Evolutionary conservation across 2,329 filamentous ascomycete genomes (phyloP).

Genomic region (Trichoderma sp.): DNA sequence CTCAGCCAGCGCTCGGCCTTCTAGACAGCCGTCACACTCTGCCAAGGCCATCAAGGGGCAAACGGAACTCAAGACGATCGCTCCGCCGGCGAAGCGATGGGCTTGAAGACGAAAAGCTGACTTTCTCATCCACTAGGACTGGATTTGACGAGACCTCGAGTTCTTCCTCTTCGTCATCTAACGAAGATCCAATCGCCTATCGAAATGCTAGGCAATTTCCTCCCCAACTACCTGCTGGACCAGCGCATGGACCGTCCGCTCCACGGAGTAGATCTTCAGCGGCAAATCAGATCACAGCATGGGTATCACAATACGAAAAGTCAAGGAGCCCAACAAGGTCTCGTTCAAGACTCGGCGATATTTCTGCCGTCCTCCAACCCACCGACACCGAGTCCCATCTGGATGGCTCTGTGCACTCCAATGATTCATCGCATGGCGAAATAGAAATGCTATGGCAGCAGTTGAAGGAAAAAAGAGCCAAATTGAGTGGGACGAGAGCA

Average conservation of each 20-base stretch:
- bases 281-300: constrained; percentile 42
- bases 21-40: not conserved
- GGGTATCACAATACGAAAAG: constrained; percentile 42
- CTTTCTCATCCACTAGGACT: constrained; percentile 35
- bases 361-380: constrained; percentile 16
- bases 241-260: constrained; percentile 32
- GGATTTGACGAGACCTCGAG: constrained; percentile 32
- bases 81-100: constrained; percentile 15
- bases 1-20: not conserved
- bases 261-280: constrained; percentile 37
- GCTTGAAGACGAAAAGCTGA: constrained; percentile 33
- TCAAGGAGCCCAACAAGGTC: constrained; percentile 34
- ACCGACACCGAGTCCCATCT: constrained; percentile 28
- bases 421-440: constrained; percentile 37
- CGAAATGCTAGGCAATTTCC: constrained; percentile 41
- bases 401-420: constrained; percentile 32
- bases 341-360: constrained; percentile 24
- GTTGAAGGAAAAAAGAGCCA: constrained; percentile 42
- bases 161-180: constrained; percentile 37
- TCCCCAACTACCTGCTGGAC: constrained; percentile 39
- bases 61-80: constrained; percentile 18
- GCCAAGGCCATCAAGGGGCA: not conserved
- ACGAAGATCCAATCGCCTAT: constrained; percentile 38
- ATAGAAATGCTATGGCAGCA: constrained; percentile 44
- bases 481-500: constrained; percentile 36